Base-by-base conservation (phyloP, 2,329 filamentous ascomycete species). In the Myriosclerotinia curreyana region DNA sequence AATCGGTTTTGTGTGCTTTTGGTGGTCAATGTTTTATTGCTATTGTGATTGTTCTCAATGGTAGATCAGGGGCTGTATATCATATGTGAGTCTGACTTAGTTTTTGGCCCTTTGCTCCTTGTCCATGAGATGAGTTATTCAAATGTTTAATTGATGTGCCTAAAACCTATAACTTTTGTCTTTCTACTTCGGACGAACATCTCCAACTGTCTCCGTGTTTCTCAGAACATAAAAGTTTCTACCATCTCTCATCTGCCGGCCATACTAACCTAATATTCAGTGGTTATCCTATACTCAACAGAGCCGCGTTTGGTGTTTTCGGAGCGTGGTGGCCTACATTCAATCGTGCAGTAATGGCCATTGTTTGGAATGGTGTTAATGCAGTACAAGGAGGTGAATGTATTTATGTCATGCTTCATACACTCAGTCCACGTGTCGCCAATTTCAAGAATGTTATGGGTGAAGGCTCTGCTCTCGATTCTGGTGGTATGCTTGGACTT, bases 251-350 rank as follows among this genome's bases (percentile, higher is more conserved):
- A 28, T 25, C 5, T 12, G 28, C 28, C 48, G 28, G 22, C 28
- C 17, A 48, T 36, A 8, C 40, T 31, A 22, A 52, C 28, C 20
- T 7, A 46, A 36, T 2, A 48, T n/a, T 11, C 11, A 63, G 70
- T 60, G 69, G 70, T 55, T 81, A 75, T 65, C 78, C 79, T 8
- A 75, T 80, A 8, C 65, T 79, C 20, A 77, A 75, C 68, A 75
- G 79, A 48, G 71, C 77, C 1, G 74, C 76, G 0, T 81, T 80
- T 67, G 79, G 79, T 7, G 69, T 79, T 1, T 80, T 76, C 65
- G 79, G 79, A 31, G 77, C 77, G 0, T 75, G 76, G 69, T 81
- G 79, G 78, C 79, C 79, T 1, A 75, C 73, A 6, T 76, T 78
- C 62, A 78, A 78, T 64, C 73, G 79, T 22, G 79, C 77, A 8